Conservation (phyloP, 1,284 basidiomycete genomes). For the Gymnopus androsaceus region DNA sequence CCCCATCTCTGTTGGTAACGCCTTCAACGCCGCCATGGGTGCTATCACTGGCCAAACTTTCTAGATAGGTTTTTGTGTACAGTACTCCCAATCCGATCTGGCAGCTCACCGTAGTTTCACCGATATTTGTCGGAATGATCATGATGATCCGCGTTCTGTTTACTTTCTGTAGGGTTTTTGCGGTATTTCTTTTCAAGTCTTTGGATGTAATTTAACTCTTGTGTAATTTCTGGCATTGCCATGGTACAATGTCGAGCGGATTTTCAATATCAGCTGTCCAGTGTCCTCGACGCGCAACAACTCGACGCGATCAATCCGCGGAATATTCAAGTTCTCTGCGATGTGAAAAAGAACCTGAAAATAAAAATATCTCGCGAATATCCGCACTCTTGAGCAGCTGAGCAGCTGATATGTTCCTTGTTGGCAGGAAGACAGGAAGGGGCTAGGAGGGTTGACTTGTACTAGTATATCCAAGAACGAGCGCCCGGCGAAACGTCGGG, state of each 20-base stretch:
- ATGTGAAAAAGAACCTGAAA: no score
- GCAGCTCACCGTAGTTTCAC: background rate
- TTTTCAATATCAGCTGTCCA: no score
- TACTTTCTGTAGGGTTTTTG: background rate
- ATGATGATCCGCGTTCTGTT: background rate
- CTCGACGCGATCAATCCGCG: background rate
- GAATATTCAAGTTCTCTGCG: no score
- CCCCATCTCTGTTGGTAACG: constrained; percentile 16
- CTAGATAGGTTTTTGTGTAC: background rate
- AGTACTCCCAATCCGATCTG: background rate
- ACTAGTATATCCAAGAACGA: no score
- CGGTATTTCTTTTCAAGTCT: background rate
- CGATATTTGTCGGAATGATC: background rate
- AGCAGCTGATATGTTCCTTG: background rate
- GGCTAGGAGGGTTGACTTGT: no score
- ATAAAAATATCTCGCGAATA: no score
- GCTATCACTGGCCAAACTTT: background rate
- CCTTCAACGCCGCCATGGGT: constrained; percentile 14
- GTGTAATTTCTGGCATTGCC: background rate
- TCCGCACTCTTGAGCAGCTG: no score
- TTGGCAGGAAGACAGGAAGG: background rate
- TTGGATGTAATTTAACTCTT: background rate
- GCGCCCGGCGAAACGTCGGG: constrained; percentile 1
- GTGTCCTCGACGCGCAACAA: background rate
- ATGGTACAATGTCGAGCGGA: background rate